Conservation (phyloP, 75 land plant species). For the Gnetum montanum region DNA sequence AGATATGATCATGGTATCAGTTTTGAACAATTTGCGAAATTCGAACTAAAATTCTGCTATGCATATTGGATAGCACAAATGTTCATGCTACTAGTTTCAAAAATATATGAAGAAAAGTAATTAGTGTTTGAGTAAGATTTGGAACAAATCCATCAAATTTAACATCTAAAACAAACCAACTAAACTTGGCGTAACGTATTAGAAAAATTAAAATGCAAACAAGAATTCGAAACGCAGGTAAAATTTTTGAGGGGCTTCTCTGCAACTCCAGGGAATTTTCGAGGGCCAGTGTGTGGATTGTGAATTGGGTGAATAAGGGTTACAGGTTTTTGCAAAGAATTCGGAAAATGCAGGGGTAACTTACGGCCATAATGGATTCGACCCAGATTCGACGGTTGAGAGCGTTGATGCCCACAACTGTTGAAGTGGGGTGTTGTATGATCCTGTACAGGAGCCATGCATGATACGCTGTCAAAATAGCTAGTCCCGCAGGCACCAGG, state of each 20-base stretch:
- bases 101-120: too few species aligned
- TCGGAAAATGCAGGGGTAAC: background rate
- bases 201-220: too few species aligned
- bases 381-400: constrained; percentile 69
- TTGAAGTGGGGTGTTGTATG: constrained; percentile 32
- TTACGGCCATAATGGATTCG: constrained; percentile 71
- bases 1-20: too few species aligned
- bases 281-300: background rate
- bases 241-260: too few species aligned
- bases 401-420: constrained; percentile 74
- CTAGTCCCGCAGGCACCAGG: constrained; percentile 52
- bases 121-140: too few species aligned
- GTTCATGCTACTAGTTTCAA: too few species aligned
- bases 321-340: background rate
- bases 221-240: too few species aligned
- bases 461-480: constrained; percentile 45
- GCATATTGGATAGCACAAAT: background rate
- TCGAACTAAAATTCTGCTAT: too few species aligned
- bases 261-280: background rate
- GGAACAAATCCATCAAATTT: too few species aligned
- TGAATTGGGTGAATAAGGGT: background rate
- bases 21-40: too few species aligned
- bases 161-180: too few species aligned
- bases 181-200: too few species aligned
- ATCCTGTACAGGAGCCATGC: constrained; percentile 39